Base-by-base conservation (phyloP, 257 asterid genomes). In the Solanum bulbocastanum region DNA sequence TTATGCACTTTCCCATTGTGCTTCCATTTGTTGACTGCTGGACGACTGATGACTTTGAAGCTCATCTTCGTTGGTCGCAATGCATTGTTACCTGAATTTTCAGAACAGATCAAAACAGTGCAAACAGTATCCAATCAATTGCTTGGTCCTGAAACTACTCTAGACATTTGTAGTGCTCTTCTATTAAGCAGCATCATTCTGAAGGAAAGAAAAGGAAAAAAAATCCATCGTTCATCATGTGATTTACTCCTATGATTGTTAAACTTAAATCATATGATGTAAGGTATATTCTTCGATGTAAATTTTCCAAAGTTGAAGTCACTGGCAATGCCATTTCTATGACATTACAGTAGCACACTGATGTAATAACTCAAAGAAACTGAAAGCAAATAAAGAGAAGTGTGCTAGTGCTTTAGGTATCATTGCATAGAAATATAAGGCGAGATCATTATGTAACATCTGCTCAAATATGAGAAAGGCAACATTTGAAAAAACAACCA, bases 31-130 rank as follows among this genome's bases (percentile, higher is more conserved):
- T 90, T 69, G 42, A 86, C 87, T 66, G 75, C 58, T 22, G 74
- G 66, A 71, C 44, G 66, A 90, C 84, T 92, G 87, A 87, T 82
- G 85, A 86, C 68, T 85, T 44, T 88, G 33, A 79, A 78, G 84
- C n/a, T 79, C 84, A 44, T 79, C 66, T 44, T 16, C 13, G 23
- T 8, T 44, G 84, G 66, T 27, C 9, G 36, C 84, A 79, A 44
- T 44, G 66, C n/a, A 44, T 79, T 15, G 10, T 44, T 8, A 44
- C 66, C 84, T 79, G 84, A 79, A 44, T 78, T 25, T 40, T 42
- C 62, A 78, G 36, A 78, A 42, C 27, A 78, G 37, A 78, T 78
- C 60, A 78, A 40, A 76, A 76, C 22, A 75, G 56, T 6, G 42
- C 58, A 39, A 40, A n/a, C 52, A 76, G 4, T 78, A 79, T 44